Evolutionary conservation across 1,139 yeast genomes (phyloP).

Genomic region (Diutina catenulata): DNA sequence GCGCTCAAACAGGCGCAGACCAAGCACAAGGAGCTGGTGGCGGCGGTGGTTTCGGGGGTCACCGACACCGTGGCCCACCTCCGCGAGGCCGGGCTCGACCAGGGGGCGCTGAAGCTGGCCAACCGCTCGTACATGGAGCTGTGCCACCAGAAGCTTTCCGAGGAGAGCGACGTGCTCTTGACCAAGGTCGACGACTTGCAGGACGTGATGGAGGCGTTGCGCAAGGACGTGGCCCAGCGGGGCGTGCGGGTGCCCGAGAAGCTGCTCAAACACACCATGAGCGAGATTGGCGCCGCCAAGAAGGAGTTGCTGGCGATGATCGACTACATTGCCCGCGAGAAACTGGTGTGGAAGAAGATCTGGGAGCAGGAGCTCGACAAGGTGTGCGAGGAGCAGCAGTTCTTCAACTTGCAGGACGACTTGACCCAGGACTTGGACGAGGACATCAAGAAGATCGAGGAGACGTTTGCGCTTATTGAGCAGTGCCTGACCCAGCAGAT

Average conservation of each 20-base stretch:
- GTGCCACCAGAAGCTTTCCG: constrained; percentile 63
- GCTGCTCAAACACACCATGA: constrained; percentile 55
- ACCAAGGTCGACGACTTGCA: constrained; percentile 85
- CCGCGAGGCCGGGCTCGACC: not conserved
- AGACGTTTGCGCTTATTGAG: constrained; percentile 71
- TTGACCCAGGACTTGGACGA: constrained; percentile 68
- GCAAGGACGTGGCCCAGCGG: constrained; percentile 87
- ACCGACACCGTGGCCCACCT: not conserved
- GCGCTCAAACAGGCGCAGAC: not conserved
- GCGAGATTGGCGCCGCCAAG: constrained; percentile 54
- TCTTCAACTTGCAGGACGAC: constrained; percentile 81
- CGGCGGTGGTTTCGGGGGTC: not conserved
- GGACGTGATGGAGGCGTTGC: constrained; percentile 78
- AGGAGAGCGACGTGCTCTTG: constrained; percentile 62
- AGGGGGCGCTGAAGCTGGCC: not conserved
- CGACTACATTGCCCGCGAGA: constrained; percentile 55
- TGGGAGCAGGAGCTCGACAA: constrained; percentile 90
- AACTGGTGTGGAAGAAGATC: constrained; percentile 77
- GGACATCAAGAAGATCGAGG: constrained; percentile 68
- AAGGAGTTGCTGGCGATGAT: constrained; percentile 40
- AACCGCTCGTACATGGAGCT: constrained; percentile 65
- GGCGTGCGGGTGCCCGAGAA: constrained; percentile 76
- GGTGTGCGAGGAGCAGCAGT: constrained; percentile 90
- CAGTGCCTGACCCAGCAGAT: constrained; percentile 72
- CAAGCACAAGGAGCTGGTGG: not conserved